A percentile compares a stretch with the other conserved stretches of the same genome.
Conservation (phyloP, 2,329 filamentous ascomycete genomes). For the Claviceps sp. region DNA sequence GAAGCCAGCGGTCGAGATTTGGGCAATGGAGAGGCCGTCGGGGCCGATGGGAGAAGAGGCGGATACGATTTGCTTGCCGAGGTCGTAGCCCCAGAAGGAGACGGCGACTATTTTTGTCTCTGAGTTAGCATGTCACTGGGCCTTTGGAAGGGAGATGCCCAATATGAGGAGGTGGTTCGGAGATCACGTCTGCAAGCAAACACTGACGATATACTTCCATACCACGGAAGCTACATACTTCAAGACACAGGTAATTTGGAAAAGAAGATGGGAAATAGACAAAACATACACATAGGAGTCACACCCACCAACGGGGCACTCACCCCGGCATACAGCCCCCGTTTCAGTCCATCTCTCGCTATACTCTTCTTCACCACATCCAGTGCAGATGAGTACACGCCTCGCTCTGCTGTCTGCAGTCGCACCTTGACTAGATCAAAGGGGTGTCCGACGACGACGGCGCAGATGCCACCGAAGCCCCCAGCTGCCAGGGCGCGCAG, state of each 20-base stretch:
- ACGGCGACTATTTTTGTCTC: slow-evolving; percentile 41
- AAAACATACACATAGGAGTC: slow-evolving; percentile 88
- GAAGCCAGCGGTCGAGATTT: slow-evolving; percentile 87
- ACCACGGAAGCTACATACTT: no score
- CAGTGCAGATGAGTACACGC: slow-evolving; percentile 78
- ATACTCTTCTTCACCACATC: slow-evolving; percentile 86
- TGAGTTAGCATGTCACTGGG: background rate
- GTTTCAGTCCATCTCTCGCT: slow-evolving; percentile 65
- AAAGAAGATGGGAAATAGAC: background rate
- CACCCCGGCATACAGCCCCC: slow-evolving; percentile 92
- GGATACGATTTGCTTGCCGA: slow-evolving; percentile 81
- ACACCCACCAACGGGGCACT: slow-evolving; percentile 89
- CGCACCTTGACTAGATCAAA: slow-evolving; percentile 98
- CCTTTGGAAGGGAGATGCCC: no score
- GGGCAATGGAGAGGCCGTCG: slow-evolving; percentile 65
- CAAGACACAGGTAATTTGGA: no score
- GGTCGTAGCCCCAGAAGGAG: slow-evolving; percentile 77
- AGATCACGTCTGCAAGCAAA: no score
- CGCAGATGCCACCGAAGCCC: slow-evolving; percentile 86
- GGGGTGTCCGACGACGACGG: slow-evolving; percentile 87
- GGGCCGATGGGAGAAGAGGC: slow-evolving; percentile 50
- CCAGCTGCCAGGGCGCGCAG: slow-evolving; percentile 77
- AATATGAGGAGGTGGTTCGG: no score
- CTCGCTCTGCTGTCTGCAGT: slow-evolving; percentile 87
- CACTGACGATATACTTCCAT: no score